Percentiles rank a stretch among this genome's conserved stretches.
phyloP scores from a whole-genome alignment of 2,329 filamentous ascomycete species.

The Penicillium sp. region DNA sequence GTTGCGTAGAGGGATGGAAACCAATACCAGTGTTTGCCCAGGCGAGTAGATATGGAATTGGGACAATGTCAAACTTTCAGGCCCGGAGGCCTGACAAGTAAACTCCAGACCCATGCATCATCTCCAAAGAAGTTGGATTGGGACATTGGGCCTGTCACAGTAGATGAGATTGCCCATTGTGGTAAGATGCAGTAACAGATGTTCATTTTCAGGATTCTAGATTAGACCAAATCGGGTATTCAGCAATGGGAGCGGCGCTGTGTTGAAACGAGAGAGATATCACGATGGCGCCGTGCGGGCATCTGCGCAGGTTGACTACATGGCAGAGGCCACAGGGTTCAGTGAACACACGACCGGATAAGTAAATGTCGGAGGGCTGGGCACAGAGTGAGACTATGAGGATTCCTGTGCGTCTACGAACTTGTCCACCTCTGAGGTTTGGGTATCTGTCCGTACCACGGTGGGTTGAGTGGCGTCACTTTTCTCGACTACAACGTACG shows the following conservation, averaged over 20 bases:
- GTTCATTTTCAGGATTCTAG: constrained; percentile 1
- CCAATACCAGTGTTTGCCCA: too few relatives aligned
- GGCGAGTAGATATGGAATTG: too few relatives aligned
- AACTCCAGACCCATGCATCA: too few relatives aligned
- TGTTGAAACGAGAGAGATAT: constrained; percentile 27
- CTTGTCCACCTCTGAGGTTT: constrained; percentile 41
- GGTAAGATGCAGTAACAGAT: neutral
- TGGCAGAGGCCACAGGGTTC: neutral
- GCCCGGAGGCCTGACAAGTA: too few relatives aligned
- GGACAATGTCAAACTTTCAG: too few relatives aligned
- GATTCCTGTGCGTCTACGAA: constrained; percentile 47
- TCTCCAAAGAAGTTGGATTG: too few relatives aligned
- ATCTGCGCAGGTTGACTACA: constrained; percentile 27
- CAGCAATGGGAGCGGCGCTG: constrained; percentile 27
- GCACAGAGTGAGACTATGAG: constrained; percentile 12
- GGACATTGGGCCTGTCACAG: too few relatives aligned
- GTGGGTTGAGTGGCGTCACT: constrained; percentile 1
- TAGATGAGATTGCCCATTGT: too few relatives aligned
- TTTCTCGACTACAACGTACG: constrained; percentile 11
- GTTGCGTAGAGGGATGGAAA: too few relatives aligned
- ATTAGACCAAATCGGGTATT: constrained; percentile 37
- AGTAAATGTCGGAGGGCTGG: neutral
- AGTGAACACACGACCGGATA: constrained; percentile 9
- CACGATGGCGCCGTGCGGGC: constrained; percentile 12
- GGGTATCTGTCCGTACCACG: constrained; percentile 41